Conservation (phyloP, 805 yeast species). For the Candida patagonica region DNA sequence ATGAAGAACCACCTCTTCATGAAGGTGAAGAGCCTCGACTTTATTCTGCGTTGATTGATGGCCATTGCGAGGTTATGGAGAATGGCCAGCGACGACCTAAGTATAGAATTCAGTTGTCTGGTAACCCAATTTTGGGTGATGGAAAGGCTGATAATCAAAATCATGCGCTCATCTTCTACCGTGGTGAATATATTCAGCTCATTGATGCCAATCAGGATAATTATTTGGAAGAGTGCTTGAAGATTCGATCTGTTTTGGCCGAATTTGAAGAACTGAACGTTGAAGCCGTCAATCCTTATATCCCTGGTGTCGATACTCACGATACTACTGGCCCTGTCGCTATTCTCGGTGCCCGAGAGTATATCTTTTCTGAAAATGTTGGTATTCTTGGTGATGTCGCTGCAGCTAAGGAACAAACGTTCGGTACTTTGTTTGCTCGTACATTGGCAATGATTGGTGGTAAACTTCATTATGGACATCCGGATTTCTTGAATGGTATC, state of each 20-base stretch:
- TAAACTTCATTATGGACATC: slow-evolving; percentile 92
- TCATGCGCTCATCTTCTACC: slow-evolving; percentile 71
- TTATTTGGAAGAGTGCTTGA: slow-evolving; percentile 87
- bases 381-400: slow-evolving; percentile 95
- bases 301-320: slow-evolving; percentile 43
- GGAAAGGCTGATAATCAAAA: slow-evolving; percentile 96
- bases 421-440: slow-evolving; percentile 91
- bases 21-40: slow-evolving; percentile 39
- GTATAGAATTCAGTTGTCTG: slow-evolving; percentile 67
- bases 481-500: slow-evolving; percentile 83
- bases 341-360: slow-evolving; percentile 90
- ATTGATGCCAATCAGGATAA: slow-evolving; percentile 96
- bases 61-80: slow-evolving; percentile 44
- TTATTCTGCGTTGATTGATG: slow-evolving; percentile 65
- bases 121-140: slow-evolving; percentile 92
- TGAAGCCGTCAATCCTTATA: slow-evolving; percentile 42
- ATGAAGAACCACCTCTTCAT: slow-evolving; percentile 62
- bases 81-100: slow-evolving; percentile 54
- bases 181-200: slow-evolving; percentile 93
- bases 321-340: slow-evolving; percentile 54
- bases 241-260: slow-evolving; percentile 76
- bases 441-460: slow-evolving; percentile 92
- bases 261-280: slow-evolving; percentile 79
- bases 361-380: slow-evolving; percentile 84
- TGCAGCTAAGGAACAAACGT: slow-evolving; percentile 95